These are phyloP conservation scores for Magnaporthiopsis poae DNA, from an alignment of 2,329 filamentous ascomycete genomes.

Conservation along the genomic window DNA sequence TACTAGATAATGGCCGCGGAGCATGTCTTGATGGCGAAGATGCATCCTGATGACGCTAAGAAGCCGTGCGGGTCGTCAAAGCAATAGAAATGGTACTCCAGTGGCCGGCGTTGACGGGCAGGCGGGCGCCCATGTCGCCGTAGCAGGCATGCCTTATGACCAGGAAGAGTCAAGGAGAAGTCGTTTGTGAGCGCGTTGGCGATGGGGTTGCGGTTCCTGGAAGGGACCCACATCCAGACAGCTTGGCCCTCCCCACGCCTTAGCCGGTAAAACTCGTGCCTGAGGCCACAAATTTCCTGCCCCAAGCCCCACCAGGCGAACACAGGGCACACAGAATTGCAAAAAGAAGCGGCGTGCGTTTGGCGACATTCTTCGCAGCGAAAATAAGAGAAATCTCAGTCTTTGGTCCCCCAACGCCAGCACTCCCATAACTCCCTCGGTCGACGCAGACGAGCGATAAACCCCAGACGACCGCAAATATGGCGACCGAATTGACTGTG, in stretches of 20 bases:
- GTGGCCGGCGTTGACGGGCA: background rate
- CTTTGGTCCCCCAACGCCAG: slow-evolving; percentile 1
- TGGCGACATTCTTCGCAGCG: background rate
- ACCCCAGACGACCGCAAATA: slow-evolving; percentile 43
- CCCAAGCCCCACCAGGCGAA: background rate
- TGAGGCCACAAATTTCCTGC: background rate
- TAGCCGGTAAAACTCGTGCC: background rate
- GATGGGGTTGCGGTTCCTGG: too few relatives aligned
- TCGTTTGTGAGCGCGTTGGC: too few relatives aligned
- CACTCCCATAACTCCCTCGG: background rate
- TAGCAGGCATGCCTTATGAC: too few relatives aligned
- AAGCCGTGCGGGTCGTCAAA: too few relatives aligned
- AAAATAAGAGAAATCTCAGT: slow-evolving; percentile 2
- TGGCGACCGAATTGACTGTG: slow-evolving; percentile 98
- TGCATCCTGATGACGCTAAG: too few relatives aligned
- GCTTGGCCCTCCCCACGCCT: too few relatives aligned
- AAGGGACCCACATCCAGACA: too few relatives aligned
- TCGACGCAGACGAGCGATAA: slow-evolving; percentile 2
- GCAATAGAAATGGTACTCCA: background rate
- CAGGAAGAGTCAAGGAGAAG: too few relatives aligned
- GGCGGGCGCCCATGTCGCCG: background rate
- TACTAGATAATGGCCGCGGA: too few relatives aligned
- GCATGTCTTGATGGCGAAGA: too few relatives aligned
- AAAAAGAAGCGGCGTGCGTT: background rate
- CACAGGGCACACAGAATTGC: slow-evolving; percentile 2